phyloP scores from a whole-genome alignment of 306 rosid genomes.

The Cicer chorassanicum region DNA sequence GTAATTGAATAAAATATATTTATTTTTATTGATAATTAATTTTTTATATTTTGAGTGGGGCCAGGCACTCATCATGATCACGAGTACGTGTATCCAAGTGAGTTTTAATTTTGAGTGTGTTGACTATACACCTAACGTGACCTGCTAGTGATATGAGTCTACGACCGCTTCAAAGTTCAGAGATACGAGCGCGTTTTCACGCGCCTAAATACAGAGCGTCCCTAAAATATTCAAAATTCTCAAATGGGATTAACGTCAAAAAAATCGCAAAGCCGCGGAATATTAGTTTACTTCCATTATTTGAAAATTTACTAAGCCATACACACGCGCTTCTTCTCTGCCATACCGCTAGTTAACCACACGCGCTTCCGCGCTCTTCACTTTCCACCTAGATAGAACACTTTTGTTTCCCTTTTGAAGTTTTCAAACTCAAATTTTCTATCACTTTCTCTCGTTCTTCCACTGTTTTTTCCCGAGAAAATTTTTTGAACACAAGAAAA shows the following conservation, averaged over 20 bases:
- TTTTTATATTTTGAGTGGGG: not conserved
- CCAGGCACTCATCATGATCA: not conserved
- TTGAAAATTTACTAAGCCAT: conserved; percentile 34
- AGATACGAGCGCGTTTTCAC: not conserved
- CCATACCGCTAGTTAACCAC: not conserved
- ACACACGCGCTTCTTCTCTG: conserved; percentile 25
- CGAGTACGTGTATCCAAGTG: not conserved
- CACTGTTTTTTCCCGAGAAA: conserved; percentile 42
- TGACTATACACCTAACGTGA: not conserved
- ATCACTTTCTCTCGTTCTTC: conserved; percentile 16
- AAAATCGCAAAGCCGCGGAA: conserved; percentile 17
- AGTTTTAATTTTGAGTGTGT: not conserved
- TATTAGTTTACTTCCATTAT: conserved; percentile 10
- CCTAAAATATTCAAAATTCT: conserved; percentile 10
- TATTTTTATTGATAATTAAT: too few relatives aligned
- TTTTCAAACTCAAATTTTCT: conserved; percentile 44
- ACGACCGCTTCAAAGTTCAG: not conserved
- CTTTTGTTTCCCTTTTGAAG: conserved; percentile 37
- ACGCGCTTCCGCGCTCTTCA: conserved; percentile 54
- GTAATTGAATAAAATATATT: too few relatives aligned
- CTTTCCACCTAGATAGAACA: conserved; percentile 28
- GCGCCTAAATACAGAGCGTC: not conserved
- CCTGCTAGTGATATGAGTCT: not conserved
- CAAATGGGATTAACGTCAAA: not conserved
- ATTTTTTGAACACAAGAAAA: not conserved